A percentile compares a stretch with the other conserved stretches of the same genome.
These are phyloP conservation scores for Pseudogymnoascus sp. DNA, from an alignment of 2,329 filamentous ascomycete species.

Conservation along the genomic window DNA sequence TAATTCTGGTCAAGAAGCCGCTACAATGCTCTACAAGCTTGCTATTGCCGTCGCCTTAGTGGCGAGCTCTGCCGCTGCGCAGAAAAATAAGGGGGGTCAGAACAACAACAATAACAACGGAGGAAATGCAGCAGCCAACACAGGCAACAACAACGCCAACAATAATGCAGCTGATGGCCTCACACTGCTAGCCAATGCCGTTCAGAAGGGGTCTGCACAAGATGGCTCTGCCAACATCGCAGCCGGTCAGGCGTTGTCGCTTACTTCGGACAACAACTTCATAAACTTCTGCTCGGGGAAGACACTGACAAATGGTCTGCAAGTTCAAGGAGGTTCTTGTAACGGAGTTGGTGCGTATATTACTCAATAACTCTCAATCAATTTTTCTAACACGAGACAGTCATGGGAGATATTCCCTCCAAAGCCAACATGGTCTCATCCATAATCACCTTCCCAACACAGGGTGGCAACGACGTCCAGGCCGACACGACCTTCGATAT, in stretches of 20 bases:
- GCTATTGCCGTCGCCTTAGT: not conserved
- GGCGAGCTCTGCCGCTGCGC: conserved; percentile 2
- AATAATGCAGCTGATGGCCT: conserved; percentile 9
- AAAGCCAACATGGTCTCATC: conserved; percentile 27
- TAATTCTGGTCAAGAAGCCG: not conserved
- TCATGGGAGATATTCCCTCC: conserved; percentile 28
- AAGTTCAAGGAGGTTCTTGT: conserved; percentile 50
- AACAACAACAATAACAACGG: conserved; percentile 8
- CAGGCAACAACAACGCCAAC: conserved; percentile 10
- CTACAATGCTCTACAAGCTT: conserved; percentile 3
- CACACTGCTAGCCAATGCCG: conserved; percentile 19
- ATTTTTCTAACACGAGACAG: conserved; percentile 13
- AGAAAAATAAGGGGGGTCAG: not conserved
- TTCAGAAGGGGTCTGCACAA: conserved; percentile 24
- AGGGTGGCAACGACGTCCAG: conserved; percentile 16
- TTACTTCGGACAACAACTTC: conserved; percentile 27
- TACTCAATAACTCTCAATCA: not conserved
- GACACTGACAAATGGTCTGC: conserved; percentile 51
- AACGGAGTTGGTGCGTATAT: conserved; percentile 35
- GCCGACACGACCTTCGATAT: conserved; percentile 27
- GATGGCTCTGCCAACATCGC: conserved; percentile 21
- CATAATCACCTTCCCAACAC: conserved; percentile 23
- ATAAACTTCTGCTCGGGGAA: conserved; percentile 27
- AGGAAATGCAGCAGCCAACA: conserved; percentile 2
- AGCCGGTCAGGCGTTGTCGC: conserved; percentile 21